phyloP scores from a whole-genome alignment of 2,329 filamentous ascomycete genomes.

The Zymoseptoria passerinii region DNA sequence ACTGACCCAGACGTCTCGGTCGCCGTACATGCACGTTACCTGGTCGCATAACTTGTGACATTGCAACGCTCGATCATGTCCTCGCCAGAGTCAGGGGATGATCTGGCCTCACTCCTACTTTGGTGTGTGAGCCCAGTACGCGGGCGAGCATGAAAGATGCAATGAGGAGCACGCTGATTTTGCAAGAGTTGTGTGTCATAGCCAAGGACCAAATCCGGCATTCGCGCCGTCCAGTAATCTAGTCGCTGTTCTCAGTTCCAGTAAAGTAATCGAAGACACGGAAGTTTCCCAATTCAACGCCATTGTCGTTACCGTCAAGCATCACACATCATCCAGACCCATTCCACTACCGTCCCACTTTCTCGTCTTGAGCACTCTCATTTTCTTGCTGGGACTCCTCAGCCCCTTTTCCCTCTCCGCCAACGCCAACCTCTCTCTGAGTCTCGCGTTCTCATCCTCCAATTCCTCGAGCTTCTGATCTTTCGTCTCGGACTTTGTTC shows the following conservation, averaged over 20 bases:
- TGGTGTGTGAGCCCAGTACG: too few relatives aligned
- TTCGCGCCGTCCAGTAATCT: too few relatives aligned
- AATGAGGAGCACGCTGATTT: too few relatives aligned
- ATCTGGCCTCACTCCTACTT: too few relatives aligned
- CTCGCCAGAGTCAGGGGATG: too few relatives aligned
- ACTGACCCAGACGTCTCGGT: neutral
- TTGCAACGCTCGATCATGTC: too few relatives aligned
- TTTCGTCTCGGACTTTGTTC: constrained; percentile 8
- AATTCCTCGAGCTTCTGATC: constrained; percentile 27
- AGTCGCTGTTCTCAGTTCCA: too few relatives aligned
- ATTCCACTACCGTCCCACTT: constrained; percentile 36
- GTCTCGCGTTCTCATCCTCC: constrained; percentile 39
- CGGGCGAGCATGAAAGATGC: too few relatives aligned
- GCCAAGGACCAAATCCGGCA: too few relatives aligned
- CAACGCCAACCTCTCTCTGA: constrained; percentile 33
- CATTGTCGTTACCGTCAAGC: neutral
- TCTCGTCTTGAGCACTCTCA: constrained; percentile 42
- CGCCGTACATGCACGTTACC: too few relatives aligned
- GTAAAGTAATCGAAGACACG: neutral
- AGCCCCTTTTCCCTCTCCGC: constrained; percentile 34
- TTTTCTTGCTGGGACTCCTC: constrained; percentile 42
- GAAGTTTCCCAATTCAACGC: neutral
- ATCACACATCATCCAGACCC: constrained; percentile 20
- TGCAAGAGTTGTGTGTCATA: too few relatives aligned
- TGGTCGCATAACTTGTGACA: too few relatives aligned